Base-by-base conservation (phyloP, 2,329 filamentous ascomycete genomes). In the Raffaelea ambrosiae region DNA sequence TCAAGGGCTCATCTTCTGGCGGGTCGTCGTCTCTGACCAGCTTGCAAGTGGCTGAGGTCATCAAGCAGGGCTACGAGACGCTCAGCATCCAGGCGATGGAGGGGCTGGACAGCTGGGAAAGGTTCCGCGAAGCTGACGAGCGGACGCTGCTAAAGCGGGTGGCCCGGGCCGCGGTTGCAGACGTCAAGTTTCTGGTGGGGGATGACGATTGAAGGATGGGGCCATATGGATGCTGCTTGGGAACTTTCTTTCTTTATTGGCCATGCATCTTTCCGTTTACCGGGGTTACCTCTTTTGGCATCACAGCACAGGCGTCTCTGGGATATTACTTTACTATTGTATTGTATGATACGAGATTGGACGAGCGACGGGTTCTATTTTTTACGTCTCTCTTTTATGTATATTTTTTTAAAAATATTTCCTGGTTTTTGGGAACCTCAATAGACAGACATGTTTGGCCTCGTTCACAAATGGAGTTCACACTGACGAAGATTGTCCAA, bases 1-100 rank as follows among this genome's bases (percentile, higher is more conserved):
- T 53, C 16, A 52, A 52, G 33, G 40, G 40, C 11, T 29, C 26
- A 13, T 29, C 26, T 7, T 29, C 26, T 29, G 31, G 56, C 64
- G 14, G 72, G 1, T 76, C 79, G 51, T 85, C 81, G 58, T 81
- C 86, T 55, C 69, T 96, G 51, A 95, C 87, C 50, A 89, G 85
- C 35, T 74, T 80, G 44, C 86, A 96, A 62, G 89, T 98, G 36
- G 84, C 84, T 39, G 84, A 86, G 55, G 86, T 96, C 23, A 97
- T 98, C 65, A 95, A 95, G 68, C 86, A 94, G 63, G 93, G 93
- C 0, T 97, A 97, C 60, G 91, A 97, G 65, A 95, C 90, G 33
- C 67, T 98, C 58, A 91, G 86, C 53, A 94, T 98, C 47, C 87
- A 94, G 65, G 82, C 88, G 0, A 88, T 84, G 58, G 90, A 95